Conservation (phyloP, 345 rosid species). For the Stellera chamaejasme region DNA sequence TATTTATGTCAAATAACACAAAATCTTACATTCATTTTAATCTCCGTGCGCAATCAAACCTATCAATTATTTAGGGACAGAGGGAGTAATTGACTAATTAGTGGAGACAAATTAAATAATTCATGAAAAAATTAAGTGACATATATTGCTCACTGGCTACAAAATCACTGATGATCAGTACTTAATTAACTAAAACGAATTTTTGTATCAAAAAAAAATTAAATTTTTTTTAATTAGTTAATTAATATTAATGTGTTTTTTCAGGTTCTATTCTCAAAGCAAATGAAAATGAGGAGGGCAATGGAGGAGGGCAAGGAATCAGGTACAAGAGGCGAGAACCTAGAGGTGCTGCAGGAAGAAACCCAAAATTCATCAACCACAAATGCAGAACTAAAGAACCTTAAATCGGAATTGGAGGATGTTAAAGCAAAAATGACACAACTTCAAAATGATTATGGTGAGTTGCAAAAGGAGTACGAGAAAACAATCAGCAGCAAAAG, state of each 20-base stretch:
- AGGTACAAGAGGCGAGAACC: conserved; percentile 25
- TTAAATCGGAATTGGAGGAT: conserved; percentile 52
- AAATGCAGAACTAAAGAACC: conserved; percentile 36
- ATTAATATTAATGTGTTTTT: not conserved
- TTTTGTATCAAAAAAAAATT: too few species aligned
- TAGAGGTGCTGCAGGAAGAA: conserved; percentile 27
- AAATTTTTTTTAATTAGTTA: too few species aligned
- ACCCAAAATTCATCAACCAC: conserved; percentile 22
- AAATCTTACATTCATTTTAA: too few species aligned
- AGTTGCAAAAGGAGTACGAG: conserved; percentile 54
- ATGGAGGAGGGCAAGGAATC: conserved; percentile 43
- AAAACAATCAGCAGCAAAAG: conserved; percentile 43
- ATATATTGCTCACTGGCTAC: not conserved
- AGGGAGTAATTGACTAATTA: too few species aligned
- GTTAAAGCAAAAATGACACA: conserved; percentile 50
- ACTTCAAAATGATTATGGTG: conserved; percentile 53
- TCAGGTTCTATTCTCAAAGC: conserved; percentile 78
- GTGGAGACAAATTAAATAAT: not conserved
- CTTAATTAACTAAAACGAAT: not conserved
- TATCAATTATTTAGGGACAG: too few species aligned
- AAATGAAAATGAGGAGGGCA: conserved; percentile 66
- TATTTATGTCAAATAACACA: too few species aligned
- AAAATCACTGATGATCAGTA: too few species aligned
- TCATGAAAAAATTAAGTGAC: not conserved
- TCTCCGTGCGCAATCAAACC: too few species aligned